A percentile compares a stretch with the other conserved stretches of the same genome.
These are phyloP conservation scores for Effrenium voratum DNA, from an alignment of 73 alveolate genomes.

Conservation along the genomic window DNA sequence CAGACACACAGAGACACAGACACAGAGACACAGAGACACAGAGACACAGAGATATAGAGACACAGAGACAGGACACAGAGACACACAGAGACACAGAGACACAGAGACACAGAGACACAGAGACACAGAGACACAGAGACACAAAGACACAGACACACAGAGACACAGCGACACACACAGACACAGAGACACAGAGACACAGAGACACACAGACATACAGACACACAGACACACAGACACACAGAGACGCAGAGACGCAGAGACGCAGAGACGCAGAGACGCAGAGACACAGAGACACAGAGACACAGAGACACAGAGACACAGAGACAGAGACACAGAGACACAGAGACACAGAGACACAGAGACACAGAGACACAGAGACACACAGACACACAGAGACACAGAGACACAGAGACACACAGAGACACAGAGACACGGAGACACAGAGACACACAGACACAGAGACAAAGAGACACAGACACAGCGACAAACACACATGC, in stretches of 20 bases:
- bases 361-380: neutral
- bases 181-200: neutral
- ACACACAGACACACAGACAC: neutral
- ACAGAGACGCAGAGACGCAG: neutral
- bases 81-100: neutral
- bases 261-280: neutral
- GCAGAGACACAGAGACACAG: neutral
- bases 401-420: neutral
- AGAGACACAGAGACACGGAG: too few species aligned
- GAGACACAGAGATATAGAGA: too few species aligned
- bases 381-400: neutral
- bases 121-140: neutral
- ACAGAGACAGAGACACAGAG: neutral
- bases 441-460: too few species aligned
- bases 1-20: too few species aligned
- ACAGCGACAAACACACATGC: neutral
- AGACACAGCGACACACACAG: too few species aligned
- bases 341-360: neutral
- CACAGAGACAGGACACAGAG: too few species aligned
- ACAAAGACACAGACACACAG: too few species aligned
- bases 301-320: neutral
- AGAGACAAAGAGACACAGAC: neutral
- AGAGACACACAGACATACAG: neutral
- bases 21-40: too few species aligned
- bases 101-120: neutral